These are phyloP conservation scores for Cystofilobasidium macerans DNA, from an alignment of 768 basidiomycete species.

Conservation along the genomic window DNA sequence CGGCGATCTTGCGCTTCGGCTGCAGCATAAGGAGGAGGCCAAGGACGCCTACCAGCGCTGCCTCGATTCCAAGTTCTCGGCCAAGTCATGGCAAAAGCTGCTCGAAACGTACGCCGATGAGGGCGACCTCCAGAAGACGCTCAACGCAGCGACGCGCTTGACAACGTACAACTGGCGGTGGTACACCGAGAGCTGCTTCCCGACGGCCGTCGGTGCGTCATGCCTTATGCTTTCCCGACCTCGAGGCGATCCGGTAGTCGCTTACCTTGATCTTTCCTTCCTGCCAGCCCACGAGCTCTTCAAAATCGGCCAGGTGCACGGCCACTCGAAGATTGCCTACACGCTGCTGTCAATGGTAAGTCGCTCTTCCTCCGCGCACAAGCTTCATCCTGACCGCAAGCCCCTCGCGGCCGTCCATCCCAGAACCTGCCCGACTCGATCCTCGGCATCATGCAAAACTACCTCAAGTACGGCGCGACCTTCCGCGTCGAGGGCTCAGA, in stretches of 20 bases:
- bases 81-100: slow-evolving; percentile 85
- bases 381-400: neutral
- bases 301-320: slow-evolving; percentile 86
- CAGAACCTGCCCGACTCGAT: slow-evolving; percentile 66
- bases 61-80: slow-evolving; percentile 74
- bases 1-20: slow-evolving; percentile 80
- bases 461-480: slow-evolving; percentile 70
- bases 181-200: slow-evolving; percentile 65
- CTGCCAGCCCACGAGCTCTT: slow-evolving; percentile 65
- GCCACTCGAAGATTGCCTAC: slow-evolving; percentile 85
- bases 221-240: neutral
- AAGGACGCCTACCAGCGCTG: slow-evolving; percentile 96
- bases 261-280: neutral
- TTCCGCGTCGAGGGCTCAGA: slow-evolving; percentile 53
- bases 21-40: slow-evolving; percentile 96
- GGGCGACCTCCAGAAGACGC: slow-evolving; percentile 75
- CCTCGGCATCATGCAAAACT: slow-evolving; percentile 84
- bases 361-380: neutral
- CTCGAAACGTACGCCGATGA: slow-evolving; percentile 97
- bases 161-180: slow-evolving; percentile 77
- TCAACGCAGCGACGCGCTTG: slow-evolving; percentile 85
- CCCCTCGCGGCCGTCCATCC: neutral
- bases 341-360: slow-evolving; percentile 81
- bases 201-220: slow-evolving; percentile 19
- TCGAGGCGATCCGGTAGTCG: neutral